Conservation (phyloP, 768 basidiomycete species). For the Panellus pusillus region DNA sequence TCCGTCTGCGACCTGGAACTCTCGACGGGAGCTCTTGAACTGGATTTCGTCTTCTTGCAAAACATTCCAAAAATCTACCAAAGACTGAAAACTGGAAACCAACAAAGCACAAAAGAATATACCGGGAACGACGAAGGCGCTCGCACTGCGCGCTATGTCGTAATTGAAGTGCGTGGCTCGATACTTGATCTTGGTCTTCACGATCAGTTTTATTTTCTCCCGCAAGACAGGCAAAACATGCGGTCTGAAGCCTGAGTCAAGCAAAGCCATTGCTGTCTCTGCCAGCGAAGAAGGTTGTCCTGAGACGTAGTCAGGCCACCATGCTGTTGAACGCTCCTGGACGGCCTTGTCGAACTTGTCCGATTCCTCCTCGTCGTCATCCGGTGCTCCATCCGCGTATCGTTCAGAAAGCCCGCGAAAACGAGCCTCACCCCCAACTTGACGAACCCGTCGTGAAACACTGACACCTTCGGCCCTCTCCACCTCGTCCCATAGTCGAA, state of each 20-base stretch:
- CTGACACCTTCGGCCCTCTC: constrained; percentile 24
- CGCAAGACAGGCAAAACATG: constrained; percentile 32
- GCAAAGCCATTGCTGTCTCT: constrained; percentile 37
- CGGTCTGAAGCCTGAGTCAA: constrained; percentile 46
- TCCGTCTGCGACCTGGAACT: constrained; percentile 43
- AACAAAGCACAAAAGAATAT: background rate
- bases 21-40: constrained; percentile 48
- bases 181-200: constrained; percentile 31
- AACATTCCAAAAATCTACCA: constrained; percentile 51
- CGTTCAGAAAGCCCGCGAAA: constrained; percentile 22
- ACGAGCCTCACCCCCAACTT: constrained; percentile 25
- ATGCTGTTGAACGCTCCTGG: constrained; percentile 35
- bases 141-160: constrained; percentile 37
- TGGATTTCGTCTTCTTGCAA: constrained; percentile 58
- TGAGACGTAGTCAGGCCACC: constrained; percentile 47
- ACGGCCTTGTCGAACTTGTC: constrained; percentile 18
- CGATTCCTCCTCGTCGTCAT: constrained; percentile 23
- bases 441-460: constrained; percentile 21
- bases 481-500: constrained; percentile 20
- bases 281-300: constrained; percentile 44
- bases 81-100: background rate
- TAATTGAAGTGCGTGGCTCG: constrained; percentile 29
- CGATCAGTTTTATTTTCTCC: constrained; percentile 36
- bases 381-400: constrained; percentile 17
- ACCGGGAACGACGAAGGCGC: constrained; percentile 48